phyloP scores from a whole-genome alignment of 2,329 filamentous ascomycete species.

The Venturia asperata region DNA sequence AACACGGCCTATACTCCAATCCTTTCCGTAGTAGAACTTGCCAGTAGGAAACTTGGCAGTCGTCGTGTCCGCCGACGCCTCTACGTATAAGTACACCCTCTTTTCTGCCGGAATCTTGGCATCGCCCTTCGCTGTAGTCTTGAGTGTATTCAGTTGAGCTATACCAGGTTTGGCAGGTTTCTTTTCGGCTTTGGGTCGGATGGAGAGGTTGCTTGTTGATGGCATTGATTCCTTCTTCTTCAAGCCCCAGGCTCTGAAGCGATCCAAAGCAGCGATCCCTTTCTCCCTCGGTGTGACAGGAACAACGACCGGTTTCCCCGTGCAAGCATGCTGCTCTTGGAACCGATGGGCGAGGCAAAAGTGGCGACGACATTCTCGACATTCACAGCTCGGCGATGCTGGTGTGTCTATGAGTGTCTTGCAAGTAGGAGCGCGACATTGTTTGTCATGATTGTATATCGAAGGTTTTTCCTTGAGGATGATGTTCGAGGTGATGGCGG shows the following conservation, averaged over 20 bases:
- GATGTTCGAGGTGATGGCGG: slow-evolving; percentile 16
- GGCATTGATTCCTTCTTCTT: slow-evolving; percentile 57
- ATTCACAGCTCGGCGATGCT: slow-evolving; percentile 62
- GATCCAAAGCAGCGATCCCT: slow-evolving; percentile 66
- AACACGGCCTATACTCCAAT: slow-evolving; percentile 84
- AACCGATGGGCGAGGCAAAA: slow-evolving; percentile 75
- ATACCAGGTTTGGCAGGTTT: slow-evolving; percentile 29
- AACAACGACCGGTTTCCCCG: slow-evolving; percentile 57
- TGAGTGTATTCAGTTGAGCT: slow-evolving; percentile 67
- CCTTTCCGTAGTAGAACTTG: slow-evolving; percentile 46
- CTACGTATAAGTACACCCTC: slow-evolving; percentile 82
- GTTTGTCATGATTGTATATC: slow-evolving; percentile 54
- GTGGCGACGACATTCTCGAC: slow-evolving; percentile 60
- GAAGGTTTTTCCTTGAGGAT: slow-evolving; percentile 40
- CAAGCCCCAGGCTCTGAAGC: slow-evolving; percentile 71
- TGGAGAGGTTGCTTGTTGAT: slow-evolving; percentile 43
- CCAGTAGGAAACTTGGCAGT: slow-evolving; percentile 69
- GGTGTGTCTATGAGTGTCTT: slow-evolving; percentile 65
- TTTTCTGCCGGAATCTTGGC: slow-evolving; percentile 72
- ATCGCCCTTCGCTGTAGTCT: slow-evolving; percentile 85
- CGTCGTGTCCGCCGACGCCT: slow-evolving; percentile 81
- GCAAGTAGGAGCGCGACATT: slow-evolving; percentile 60
- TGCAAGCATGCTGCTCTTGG: slow-evolving; percentile 75
- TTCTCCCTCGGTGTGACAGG: slow-evolving; percentile 51
- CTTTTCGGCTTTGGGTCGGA: slow-evolving; percentile 2